A percentile compares a stretch with the other conserved stretches of the same genome.
Evolutionary conservation across 2,329 filamentous ascomycete species (phyloP).

Genomic region (Mycosphaerella sp.): DNA sequence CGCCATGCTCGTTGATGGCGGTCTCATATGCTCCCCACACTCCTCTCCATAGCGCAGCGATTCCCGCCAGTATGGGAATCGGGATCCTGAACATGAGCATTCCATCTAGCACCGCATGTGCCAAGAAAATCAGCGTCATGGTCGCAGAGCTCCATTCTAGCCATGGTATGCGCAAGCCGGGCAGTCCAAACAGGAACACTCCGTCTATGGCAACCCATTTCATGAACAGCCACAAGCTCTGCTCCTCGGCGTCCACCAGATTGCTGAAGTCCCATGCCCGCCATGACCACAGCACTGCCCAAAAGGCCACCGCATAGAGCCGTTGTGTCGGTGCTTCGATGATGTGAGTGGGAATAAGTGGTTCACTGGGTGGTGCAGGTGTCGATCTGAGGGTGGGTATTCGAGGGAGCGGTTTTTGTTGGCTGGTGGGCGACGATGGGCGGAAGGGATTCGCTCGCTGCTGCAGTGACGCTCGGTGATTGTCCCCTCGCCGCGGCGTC

Average conservation of each 20-base stretch:
- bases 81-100: slow-evolving; percentile 89
- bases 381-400: slow-evolving; percentile 19
- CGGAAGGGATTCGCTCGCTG: slow-evolving; percentile 13
- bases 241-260: slow-evolving; percentile 71
- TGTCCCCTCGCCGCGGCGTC: slow-evolving; percentile 40
- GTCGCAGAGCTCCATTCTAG: slow-evolving; percentile 78
- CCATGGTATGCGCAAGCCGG: slow-evolving; percentile 89
- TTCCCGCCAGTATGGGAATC: slow-evolving; percentile 68
- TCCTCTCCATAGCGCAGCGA: slow-evolving; percentile 67
- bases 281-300: slow-evolving; percentile 70
- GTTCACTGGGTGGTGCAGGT: slow-evolving; percentile 37
- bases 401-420: slow-evolving; percentile 27
- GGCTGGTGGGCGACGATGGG: slow-evolving; percentile 23
- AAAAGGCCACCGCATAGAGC: slow-evolving; percentile 77
- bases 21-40: slow-evolving; percentile 82
- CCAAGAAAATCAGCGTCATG: slow-evolving; percentile 63
- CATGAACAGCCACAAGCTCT: slow-evolving; percentile 83
- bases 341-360: slow-evolving; percentile 72
- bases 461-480: background rate
- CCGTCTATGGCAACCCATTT: slow-evolving; percentile 92
- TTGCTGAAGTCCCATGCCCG: slow-evolving; percentile 80
- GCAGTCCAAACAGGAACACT: slow-evolving; percentile 78
- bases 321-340: slow-evolving; percentile 89
- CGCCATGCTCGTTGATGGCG: slow-evolving; percentile 85
- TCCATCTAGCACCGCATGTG: slow-evolving; percentile 68